Evolutionary conservation across 495 filamentous ascomycete genomes (phyloP).

Genomic region (Neurospora sp.): DNA sequence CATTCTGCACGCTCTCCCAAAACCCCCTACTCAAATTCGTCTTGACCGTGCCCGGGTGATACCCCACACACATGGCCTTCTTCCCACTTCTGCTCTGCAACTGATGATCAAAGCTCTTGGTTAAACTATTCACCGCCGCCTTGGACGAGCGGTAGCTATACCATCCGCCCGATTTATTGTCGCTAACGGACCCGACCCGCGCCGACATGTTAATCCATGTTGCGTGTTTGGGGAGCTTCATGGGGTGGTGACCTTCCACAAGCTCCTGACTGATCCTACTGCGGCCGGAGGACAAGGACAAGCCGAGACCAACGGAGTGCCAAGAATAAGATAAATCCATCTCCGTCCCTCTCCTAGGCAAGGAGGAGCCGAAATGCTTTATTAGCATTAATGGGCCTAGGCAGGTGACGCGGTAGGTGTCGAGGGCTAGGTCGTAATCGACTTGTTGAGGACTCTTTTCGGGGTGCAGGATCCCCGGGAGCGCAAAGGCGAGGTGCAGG

Average conservation of each 20-base stretch:
- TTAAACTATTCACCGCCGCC: conserved; percentile 57
- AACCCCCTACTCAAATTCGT: conserved; percentile 65
- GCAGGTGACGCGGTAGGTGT: conserved; percentile 58
- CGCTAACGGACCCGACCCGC: conserved; percentile 59
- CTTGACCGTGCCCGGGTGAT: conserved; percentile 78
- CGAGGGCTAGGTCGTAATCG: conserved; percentile 41
- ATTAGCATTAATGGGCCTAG: conserved; percentile 65
- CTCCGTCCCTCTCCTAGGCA: conserved; percentile 39
- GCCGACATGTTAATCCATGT: conserved; percentile 64
- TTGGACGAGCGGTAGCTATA: conserved; percentile 71
- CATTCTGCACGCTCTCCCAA: conserved; percentile 49
- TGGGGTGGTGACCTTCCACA: not conserved
- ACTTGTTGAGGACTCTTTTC: conserved; percentile 65
- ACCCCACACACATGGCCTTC: conserved; percentile 53
- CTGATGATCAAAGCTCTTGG: conserved; percentile 60
- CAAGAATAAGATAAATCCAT: conserved; percentile 3
- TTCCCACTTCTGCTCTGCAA: conserved; percentile 42
- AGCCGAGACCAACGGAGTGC: not conserved
- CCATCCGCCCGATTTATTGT: conserved; percentile 62
- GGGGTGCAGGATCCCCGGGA: conserved; percentile 64
- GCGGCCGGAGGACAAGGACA: not conserved
- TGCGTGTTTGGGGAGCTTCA: conserved; percentile 24
- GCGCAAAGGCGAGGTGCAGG: conserved; percentile 57
- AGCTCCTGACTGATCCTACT: not conserved
- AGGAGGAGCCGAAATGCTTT: conserved; percentile 59